Conservation (phyloP, 768 basidiomycete genomes). For the Pholiota conissans region DNA sequence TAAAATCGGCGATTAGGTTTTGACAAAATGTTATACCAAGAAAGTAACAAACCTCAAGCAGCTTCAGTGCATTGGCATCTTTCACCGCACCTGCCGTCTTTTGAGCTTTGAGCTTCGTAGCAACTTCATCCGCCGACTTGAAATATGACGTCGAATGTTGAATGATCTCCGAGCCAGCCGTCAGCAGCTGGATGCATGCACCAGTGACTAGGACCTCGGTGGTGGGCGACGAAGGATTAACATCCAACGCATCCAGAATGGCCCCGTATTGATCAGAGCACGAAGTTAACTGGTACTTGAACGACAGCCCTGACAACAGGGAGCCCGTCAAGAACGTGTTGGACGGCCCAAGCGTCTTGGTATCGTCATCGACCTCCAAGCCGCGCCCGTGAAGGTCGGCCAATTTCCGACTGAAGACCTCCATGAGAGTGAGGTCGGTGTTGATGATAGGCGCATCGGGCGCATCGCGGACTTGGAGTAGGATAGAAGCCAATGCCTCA, state of each 20-base stretch:
- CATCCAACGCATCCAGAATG: neutral
- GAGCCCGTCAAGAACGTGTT: neutral
- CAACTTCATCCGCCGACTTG: neutral
- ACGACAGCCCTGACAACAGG: neutral
- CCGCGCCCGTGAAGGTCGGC: neutral
- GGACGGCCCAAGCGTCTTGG: neutral
- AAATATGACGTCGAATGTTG: neutral
- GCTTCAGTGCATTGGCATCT: neutral
- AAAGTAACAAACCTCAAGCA: neutral
- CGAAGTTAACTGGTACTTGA: neutral
- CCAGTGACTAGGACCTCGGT: neutral
- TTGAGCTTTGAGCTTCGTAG: neutral
- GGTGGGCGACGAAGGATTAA: neutral
- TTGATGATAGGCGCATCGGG: neutral
- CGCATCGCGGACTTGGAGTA: neutral
- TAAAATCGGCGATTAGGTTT: too few species aligned
- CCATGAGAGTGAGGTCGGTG: neutral
- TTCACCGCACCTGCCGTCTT: neutral
- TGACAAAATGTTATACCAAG: too few species aligned
- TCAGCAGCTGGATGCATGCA: too few species aligned
- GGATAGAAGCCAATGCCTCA: neutral
- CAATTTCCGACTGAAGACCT: neutral
- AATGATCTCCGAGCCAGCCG: neutral
- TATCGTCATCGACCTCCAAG: neutral
- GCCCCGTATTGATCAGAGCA: neutral